Evolutionary conservation across 2,329 filamentous ascomycete genomes (phyloP), one percentile per base, ranked within the genome.

Genomic region (Tolypocladium paradoxum): DNA sequence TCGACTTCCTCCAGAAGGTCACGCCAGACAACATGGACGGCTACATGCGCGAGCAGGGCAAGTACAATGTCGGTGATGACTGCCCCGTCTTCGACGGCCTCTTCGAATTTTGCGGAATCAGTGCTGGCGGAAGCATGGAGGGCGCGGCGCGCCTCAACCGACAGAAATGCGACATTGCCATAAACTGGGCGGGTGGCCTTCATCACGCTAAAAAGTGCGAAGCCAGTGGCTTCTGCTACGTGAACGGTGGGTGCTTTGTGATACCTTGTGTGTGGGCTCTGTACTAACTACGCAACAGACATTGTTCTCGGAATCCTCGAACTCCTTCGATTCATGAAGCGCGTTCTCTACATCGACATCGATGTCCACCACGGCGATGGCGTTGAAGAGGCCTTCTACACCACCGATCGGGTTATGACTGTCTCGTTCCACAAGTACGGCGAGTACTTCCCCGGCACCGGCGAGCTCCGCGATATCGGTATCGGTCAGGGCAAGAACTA

Each of bases 21-120:
- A 97, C 93, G 0, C 95, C 93, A 1, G 93, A 99, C 73, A 99
- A 99, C 68, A 97, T 97, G 89, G 95, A 99, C 62, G 82, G 81
- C 59, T 97, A 90, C 66, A 81, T 85, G 61, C 88, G 91, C 62
- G 93, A 99, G 68, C 91, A 97, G 68, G 86, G 81, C 40, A 90
- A 90, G 58, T 97, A 93, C 76, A 96, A 96, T 55, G 90, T 97
- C 54, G 88, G 92, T 37, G 93, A 96, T 62, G 93, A 99, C 68
- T 99, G 93, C 62, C 93, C 93, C 2, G 90, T 99, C 22, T 99
- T 99, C 62, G 92, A 97, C 65, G 93, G 93, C 3, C 83, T 99
- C n/a, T 96, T 91, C 67, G 88, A 95, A 64, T 99, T 96, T 69
- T 95, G 93, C 61, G 90, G 90, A 29, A 88, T 96, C 59, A 97